Conservation (phyloP, 106 monocot species). For the Narthecium ossifragum region DNA sequence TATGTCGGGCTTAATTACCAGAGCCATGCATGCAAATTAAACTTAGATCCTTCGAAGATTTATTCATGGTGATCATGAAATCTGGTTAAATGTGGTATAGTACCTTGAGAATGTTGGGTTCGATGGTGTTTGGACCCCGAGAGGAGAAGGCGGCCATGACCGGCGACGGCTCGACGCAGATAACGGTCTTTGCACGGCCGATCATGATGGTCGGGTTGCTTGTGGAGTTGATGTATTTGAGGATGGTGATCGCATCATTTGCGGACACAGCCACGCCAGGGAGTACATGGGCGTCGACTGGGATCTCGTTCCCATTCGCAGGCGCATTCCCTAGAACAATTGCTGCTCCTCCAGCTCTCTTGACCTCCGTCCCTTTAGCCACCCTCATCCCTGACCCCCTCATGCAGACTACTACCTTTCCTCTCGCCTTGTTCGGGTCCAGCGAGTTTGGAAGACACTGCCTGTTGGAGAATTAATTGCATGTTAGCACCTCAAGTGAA, state of each 20-base stretch:
- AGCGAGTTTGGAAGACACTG: conserved; percentile 82
- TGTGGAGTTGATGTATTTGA: conserved; percentile 45
- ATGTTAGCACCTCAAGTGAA: too few species aligned
- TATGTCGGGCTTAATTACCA: conserved; percentile 85
- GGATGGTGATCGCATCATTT: conserved; percentile 21
- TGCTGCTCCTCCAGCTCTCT: conserved; percentile 67
- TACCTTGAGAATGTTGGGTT: conserved; percentile 81
- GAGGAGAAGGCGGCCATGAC: conserved; percentile 80
- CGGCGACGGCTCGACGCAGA: conserved; percentile 44
- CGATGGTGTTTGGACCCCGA: conserved; percentile 62
- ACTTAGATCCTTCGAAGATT: not conserved
- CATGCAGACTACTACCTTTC: conserved; percentile 75
- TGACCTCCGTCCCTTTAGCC: conserved; percentile 72
- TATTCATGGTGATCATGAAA: not conserved
- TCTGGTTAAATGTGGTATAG: not conserved
- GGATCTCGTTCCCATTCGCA: conserved; percentile 55
- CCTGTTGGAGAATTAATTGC: conserved; percentile 13
- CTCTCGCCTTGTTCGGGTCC: conserved; percentile 33
- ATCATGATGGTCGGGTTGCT: conserved; percentile 29
- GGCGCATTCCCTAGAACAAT: conserved; percentile 61
- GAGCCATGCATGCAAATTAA: not conserved
- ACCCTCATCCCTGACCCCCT: conserved; percentile 56
- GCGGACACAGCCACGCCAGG: conserved; percentile 49
- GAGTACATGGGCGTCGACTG: conserved; percentile 65
- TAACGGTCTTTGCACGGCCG: conserved; percentile 33